Evolutionary conservation across 1,284 basidiomycete genomes (phyloP), one percentile per base, ranked within the genome.

Genomic region (Ceraceosorus guamensis): DNA sequence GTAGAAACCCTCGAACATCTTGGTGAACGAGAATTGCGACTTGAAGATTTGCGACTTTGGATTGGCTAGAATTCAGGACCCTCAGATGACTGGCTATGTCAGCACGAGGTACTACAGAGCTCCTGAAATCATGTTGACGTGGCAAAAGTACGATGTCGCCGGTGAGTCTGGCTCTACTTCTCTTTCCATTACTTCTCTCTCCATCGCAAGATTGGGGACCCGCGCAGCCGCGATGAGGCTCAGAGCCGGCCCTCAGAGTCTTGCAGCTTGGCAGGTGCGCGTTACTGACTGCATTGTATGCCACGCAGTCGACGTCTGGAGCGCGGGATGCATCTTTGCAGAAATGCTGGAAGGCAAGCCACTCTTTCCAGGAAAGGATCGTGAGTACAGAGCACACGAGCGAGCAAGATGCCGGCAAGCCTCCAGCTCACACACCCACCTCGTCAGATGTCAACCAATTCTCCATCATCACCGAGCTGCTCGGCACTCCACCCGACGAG

Each of bases 271-370:
- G 37, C n/a, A 8, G 37, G 37, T n/a, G 8, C 37, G 37, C 37
- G 8, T 41, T 8, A 8, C 8, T 41, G 37, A 8, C 37, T 64
- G 6, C 8, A 6, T 55, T 30, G 24, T 48, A 2, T 30, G 3
- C 37, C 34, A 35, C 13, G 6, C 65, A 63, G 92, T 97, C 61
- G 93, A 97, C 76, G 93, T 98, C 71, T 98, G 93, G 93, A 93
- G 89, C 74, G 91, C 92, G 13, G 93, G 92, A 10, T 99, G 95
- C 80, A 98, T 99, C 78, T 97, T 99, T 75, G 95, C 95, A 4
- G 93, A 98, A 80, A 99, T 99, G 95, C 81, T 99, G 57, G 92
- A 97, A 78, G 95, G 93, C 50, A 96, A 97, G 78, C 93, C 95
- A 0, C 80, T 98, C 63, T 99, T 99, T 84, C 95, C 95, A 35